Evolutionary conservation across 495 filamentous ascomycete genomes (phyloP), one percentile per base, ranked within the genome.

Genomic region (Glutinoglossum americanum): DNA sequence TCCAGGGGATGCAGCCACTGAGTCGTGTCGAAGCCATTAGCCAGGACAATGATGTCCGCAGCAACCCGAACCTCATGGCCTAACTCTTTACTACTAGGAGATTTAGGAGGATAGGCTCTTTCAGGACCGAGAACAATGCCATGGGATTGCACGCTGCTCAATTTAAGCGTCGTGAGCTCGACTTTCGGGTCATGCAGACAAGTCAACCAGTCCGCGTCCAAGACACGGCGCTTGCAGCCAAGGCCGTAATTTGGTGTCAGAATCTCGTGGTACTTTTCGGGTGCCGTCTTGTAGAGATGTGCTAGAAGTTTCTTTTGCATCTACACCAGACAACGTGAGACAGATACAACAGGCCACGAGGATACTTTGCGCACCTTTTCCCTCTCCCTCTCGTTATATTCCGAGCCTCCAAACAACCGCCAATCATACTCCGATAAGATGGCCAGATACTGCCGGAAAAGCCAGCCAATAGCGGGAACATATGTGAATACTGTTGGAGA

Each of bases 241-340:
- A 83, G 64, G 10, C 69, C 66, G 59, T 81, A 84, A 59, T 83
- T 69, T 0, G 81, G 81, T 6, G 74, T 76, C 0, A 85, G 62
- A 2, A 84, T 76, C 30, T 82, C 74, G 56, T 80, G 77, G 57
- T 84, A 85, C 63, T 81, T 76, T 55, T 73, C 65, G 0, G 81
- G 81, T 1, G 73, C 73, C 0, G 61, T 65, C 9, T 59, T 61
- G 56, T 72, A 72, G 71, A 84, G 76, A 33, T 77, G 69, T 4
- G 60, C 54, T 33, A 79, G 33, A 10, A 75, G 64, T 23, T 62
- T 32, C 9, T 72, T 64, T 59, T 80, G 72, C 11, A 67, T 54
- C 49, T 64, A 54, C 49, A 68, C 66, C 15, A 73, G 65, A 13
- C 61, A 66, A 27, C 71, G 60, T 57, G 23, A 21, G 37, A 32